phyloP scores from a whole-genome alignment of 2,329 filamentous ascomycete genomes.

The Xylaria hypoxylon region DNA sequence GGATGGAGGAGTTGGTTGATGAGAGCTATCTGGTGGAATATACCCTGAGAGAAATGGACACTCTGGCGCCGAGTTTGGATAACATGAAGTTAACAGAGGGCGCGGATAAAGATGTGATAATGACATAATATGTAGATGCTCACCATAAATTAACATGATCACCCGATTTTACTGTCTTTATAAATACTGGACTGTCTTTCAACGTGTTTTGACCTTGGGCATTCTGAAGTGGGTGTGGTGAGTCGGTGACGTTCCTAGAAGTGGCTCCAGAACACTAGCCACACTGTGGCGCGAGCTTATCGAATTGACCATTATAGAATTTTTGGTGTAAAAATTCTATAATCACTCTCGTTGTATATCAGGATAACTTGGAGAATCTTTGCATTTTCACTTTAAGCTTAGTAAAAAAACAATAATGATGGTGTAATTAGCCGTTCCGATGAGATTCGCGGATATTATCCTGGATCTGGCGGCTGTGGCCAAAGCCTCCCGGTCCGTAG shows the following conservation, averaged over 20 bases:
- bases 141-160: slow-evolving; percentile 6
- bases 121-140: slow-evolving; percentile 48
- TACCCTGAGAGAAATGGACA: slow-evolving; percentile 93
- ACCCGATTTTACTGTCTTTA: not conserved
- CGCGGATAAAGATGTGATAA: slow-evolving; percentile 57
- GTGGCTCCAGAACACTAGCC: slow-evolving; percentile 35
- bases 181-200: not conserved
- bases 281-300: slow-evolving; percentile 47
- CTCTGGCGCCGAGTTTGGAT: slow-evolving; percentile 62
- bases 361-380: not conserved
- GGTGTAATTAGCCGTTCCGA: slow-evolving; percentile 47
- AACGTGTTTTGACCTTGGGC: not conserved
- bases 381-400: not conserved
- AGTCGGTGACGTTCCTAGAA: not conserved
- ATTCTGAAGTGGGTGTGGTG: not conserved
- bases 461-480: slow-evolving; percentile 78
- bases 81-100: slow-evolving; percentile 54
- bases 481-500: slow-evolving; percentile 76
- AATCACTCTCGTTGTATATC: slow-evolving; percentile 11
- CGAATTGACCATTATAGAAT: slow-evolving; percentile 24
- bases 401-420: slow-evolving; percentile 37
- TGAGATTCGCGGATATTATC: slow-evolving; percentile 72
- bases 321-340: slow-evolving; percentile 36
- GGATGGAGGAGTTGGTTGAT: slow-evolving; percentile 89
- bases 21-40: slow-evolving; percentile 96